Evolutionary conservation across 75 land plant genomes (phyloP).

Genomic region (Ceratopteris richardii): DNA sequence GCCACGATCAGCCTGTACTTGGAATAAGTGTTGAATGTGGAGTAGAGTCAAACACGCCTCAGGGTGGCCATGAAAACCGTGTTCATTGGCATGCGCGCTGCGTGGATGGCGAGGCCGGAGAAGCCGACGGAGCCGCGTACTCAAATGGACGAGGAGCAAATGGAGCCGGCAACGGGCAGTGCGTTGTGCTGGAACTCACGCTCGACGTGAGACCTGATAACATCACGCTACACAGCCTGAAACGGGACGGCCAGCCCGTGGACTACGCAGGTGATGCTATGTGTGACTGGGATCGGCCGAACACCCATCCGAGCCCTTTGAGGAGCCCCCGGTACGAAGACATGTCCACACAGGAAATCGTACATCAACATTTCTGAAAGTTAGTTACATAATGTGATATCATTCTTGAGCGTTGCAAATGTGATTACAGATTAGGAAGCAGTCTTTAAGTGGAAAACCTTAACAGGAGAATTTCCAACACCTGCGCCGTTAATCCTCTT

Average conservation of each 20-base stretch:
- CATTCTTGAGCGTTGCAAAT: too few relatives aligned
- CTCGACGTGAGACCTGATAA: conserved; percentile 3
- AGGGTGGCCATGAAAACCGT: neutral
- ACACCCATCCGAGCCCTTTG: neutral
- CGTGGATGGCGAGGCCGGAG: neutral
- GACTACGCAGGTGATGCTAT: neutral
- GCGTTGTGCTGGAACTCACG: conserved; percentile 9
- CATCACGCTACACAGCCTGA: conserved; percentile 2
- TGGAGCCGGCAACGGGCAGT: too few relatives aligned
- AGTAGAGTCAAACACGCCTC: neutral
- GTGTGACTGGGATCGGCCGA: too few relatives aligned
- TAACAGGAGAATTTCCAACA: too few relatives aligned
- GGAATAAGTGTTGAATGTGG: conserved; percentile 2
- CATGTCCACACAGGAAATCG: too few relatives aligned
- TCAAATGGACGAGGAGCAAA: too few relatives aligned
- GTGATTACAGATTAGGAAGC: too few relatives aligned
- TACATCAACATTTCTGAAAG: too few relatives aligned
- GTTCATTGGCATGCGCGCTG: conserved; percentile 4
- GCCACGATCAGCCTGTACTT: neutral
- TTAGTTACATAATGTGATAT: too few relatives aligned
- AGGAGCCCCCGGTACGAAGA: neutral
- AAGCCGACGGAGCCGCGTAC: neutral
- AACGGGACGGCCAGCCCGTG: neutral
- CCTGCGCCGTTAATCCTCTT: too few relatives aligned
- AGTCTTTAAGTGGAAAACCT: too few relatives aligned